Percentiles rank a stretch among this genome's conserved stretches.
These are phyloP conservation scores for Emmonsiellopsis sp. DNA, from an alignment of 2,329 filamentous ascomycete species.

Conservation along the genomic window DNA sequence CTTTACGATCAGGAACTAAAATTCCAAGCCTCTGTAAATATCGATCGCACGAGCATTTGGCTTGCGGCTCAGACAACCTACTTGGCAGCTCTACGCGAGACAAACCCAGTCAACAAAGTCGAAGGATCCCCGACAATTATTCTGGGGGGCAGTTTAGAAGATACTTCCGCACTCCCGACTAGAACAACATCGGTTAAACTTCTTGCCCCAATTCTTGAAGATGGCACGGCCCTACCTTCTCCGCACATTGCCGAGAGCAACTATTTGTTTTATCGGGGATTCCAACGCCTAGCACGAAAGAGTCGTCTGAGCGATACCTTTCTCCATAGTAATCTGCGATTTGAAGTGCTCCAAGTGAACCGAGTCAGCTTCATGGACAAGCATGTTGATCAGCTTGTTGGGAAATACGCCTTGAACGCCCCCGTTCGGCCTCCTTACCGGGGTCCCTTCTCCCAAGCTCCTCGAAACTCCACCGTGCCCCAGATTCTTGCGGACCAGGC, in stretches of 20 bases:
- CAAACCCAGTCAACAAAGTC: conserved; percentile 43
- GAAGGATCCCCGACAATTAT: conserved; percentile 14
- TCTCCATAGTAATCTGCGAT: conserved; percentile 72
- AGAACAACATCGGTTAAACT: conserved; percentile 24
- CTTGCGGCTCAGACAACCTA: conserved; percentile 72
- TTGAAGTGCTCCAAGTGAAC: conserved; percentile 78
- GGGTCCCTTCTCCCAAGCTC: conserved; percentile 61
- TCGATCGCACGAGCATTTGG: conserved; percentile 82
- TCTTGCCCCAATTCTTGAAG: conserved; percentile 25
- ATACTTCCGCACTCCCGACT: conserved; percentile 10
- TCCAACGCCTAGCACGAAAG: conserved; percentile 45
- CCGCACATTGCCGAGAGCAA: conserved; percentile 47
- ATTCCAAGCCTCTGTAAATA: conserved; percentile 58
- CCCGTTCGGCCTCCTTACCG: conserved; percentile 61
- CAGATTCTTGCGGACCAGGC: conserved; percentile 47
- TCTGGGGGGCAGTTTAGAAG: conserved; percentile 12
- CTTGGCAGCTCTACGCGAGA: conserved; percentile 54
- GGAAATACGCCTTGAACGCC: conserved; percentile 71
- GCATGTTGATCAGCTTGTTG: conserved; percentile 72
- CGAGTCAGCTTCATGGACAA: conserved; percentile 62
- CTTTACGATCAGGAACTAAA: conserved; percentile 66
- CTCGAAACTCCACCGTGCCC: conserved; percentile 56
- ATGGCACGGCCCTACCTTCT: conserved; percentile 32
- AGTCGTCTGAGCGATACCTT: conserved; percentile 65
- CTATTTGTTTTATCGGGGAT: conserved; percentile 80